Evolutionary conservation across 2,329 filamentous ascomycete species (phyloP), one percentile per base, ranked within the genome.

Genomic region (Ophiostoma sp.): DNA sequence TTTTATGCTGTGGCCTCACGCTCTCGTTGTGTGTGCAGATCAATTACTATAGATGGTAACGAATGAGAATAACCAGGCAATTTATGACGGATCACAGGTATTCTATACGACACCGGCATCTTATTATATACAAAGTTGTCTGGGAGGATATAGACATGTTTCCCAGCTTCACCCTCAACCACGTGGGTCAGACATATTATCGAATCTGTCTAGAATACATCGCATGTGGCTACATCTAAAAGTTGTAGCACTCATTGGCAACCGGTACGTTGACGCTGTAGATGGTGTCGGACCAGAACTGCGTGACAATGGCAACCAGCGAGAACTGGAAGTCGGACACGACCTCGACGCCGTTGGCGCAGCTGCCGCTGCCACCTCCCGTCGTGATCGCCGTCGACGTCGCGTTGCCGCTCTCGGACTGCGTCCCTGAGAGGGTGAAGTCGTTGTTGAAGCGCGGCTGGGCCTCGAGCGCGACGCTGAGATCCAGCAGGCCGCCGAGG

Each of bases 241-340:
- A 63, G 16, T 27, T n/a, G 66, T 75, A 75, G 66, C 75, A 76
- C 70, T 74, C 66, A 47, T 74, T 69, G 5, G 72, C 74, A 52
- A 76, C 73, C 2, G 74, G 74, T 4, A 75, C 70, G 9, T 69
- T 70, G 3, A 74, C 71, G 60, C 55, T 74, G 68, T 75, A 75
- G 2, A 76, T 66, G 38, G 71, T 72, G 66, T 69, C 69, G 49
- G 68, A 70, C 72, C 73, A 76, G 67, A 74, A 73, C 70, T 75
- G 68, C 7, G 73, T 75, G 9, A 74, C 73, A 18, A 71, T 74
- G 1, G 72, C 74, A 11, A 72, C 41, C 41, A 76, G 69, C 62
- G 67, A 72, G 7, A 76, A 76, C 64, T 67, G 66, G 64, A 76
- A 76, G 58, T 75, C 73, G 36, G 72, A 74, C 42, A 69, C 65